Evolutionary conservation across 78 protist genomes (phyloP).

Genomic region (Dictyostelium purpureum): DNA sequence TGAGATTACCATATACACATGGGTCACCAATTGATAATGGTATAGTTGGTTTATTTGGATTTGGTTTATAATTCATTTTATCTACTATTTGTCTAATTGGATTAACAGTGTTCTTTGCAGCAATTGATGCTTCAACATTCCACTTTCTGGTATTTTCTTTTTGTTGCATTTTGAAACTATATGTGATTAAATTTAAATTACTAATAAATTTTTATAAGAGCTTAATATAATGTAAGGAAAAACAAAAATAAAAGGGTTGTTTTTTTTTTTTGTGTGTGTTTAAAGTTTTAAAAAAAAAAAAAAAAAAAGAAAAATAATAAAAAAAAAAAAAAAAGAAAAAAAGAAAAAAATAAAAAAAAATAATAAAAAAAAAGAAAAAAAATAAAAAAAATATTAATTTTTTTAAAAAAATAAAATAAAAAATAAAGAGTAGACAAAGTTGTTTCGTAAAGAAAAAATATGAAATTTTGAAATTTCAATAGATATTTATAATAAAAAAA

Average conservation of each 20-base stretch:
- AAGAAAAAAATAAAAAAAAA: not conserved
- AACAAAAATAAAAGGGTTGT: too few relatives aligned
- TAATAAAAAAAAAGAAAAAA: not conserved
- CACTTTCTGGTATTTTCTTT: not conserved
- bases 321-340: not conserved
- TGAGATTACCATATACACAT: constrained; percentile 90
- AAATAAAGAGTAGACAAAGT: too few relatives aligned
- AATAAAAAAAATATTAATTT: too few relatives aligned
- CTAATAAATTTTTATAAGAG: too few relatives aligned
- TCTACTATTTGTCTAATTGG: constrained; percentile 94
- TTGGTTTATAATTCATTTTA: constrained; percentile 76
- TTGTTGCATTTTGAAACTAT: not conserved
- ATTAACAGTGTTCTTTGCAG: constrained; percentile 81
- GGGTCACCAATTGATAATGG: constrained; percentile 94
- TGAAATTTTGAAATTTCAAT: too few relatives aligned
- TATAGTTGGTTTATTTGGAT: constrained; percentile 86
- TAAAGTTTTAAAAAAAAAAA: not conserved
- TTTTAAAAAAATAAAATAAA: too few relatives aligned
- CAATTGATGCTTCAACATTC: constrained; percentile 65
- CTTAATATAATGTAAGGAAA: too few relatives aligned
- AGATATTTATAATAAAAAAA: too few relatives aligned
- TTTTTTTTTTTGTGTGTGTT: not conserved
- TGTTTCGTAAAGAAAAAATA: too few relatives aligned
- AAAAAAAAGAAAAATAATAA: not conserved
- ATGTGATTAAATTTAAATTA: too few relatives aligned